Evolutionary conservation across 352 stramenopile species (phyloP), one percentile per base, ranked within the genome.

Genomic region (Globisporangium spinosum): DNA sequence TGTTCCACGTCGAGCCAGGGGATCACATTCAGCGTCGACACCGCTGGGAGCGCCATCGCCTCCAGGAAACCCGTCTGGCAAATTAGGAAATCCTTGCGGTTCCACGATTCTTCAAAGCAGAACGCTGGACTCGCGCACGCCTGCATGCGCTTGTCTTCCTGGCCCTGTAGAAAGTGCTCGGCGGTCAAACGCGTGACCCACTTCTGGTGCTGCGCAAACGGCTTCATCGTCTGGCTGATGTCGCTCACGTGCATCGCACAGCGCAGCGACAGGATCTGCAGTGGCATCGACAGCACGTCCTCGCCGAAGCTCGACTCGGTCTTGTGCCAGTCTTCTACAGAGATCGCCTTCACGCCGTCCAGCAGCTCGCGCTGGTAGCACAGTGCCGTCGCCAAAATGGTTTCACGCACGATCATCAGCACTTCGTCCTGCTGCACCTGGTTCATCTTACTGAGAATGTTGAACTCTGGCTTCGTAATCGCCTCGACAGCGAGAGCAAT

Each of bases 191-290:
- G 80, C 47, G 76, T 70, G 15, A 94, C 86, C 86, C 86, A 94
- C 73, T 88, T 87, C 69, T 80, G 64, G 70, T 94, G 86, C 66
- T 89, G 83, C 15, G 35, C 63, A 51, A 91, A 92, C 49, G 86
- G 84, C 74, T 94, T 94, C 79, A 89, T 92, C 23, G 84, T 93
- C 72, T 94, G 86, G 57, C 83, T 88, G 49, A 94, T 89, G 65
- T 94, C 86, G 64, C 84, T 90, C 64, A 90, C 84, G 62, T 94
- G 86, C 79, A 93, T 86, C n/a, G 81, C 81, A 49, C 81, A 85
- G 15, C 84, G 80, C 45, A 92, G 62, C 35, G 75, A 77, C 13
- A 83, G 68, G 6, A 84, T 67, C 60, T 91, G 83, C 47, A 90
- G 71, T 32, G 69, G 68, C 61, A 87, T 68, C 0, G 81, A 72